Conservation (phyloP, 2,329 filamentous ascomycete genomes). For the Paracamarosporium sp. region DNA sequence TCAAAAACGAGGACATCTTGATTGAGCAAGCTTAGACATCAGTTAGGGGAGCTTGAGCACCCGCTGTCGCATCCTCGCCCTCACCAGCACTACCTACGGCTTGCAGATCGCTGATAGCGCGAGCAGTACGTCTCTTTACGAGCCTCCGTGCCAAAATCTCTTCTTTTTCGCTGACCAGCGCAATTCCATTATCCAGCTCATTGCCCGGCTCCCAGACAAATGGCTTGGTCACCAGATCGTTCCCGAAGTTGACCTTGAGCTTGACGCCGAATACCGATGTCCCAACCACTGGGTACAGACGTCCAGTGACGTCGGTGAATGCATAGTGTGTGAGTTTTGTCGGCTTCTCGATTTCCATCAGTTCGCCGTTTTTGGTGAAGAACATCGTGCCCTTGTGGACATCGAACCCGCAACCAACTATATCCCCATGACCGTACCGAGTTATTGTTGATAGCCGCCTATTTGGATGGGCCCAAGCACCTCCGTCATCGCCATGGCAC, state of each 20-base stretch:
- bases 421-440: neutral
- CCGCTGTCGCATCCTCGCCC: neutral
- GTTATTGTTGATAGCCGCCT: neutral
- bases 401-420: neutral
- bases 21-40: neutral
- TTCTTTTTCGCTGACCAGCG: neutral
- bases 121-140: neutral
- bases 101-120: neutral
- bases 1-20: neutral
- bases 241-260: constrained; percentile 1
- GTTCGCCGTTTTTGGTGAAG: constrained; percentile 3
- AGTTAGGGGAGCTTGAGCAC: neutral
- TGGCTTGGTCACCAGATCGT: neutral
- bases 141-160: neutral
- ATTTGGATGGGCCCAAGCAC: neutral
- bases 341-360: neutral
- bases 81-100: neutral
- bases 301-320: neutral
- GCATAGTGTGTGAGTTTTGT: neutral
- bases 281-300: neutral
- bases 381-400: neutral
- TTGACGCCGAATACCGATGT: neutral
- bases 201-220: neutral
- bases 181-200: neutral
- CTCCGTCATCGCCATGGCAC: neutral